Base-by-base conservation (phyloP, 1,284 basidiomycete species). In the Tylopilus sp. region DNA sequence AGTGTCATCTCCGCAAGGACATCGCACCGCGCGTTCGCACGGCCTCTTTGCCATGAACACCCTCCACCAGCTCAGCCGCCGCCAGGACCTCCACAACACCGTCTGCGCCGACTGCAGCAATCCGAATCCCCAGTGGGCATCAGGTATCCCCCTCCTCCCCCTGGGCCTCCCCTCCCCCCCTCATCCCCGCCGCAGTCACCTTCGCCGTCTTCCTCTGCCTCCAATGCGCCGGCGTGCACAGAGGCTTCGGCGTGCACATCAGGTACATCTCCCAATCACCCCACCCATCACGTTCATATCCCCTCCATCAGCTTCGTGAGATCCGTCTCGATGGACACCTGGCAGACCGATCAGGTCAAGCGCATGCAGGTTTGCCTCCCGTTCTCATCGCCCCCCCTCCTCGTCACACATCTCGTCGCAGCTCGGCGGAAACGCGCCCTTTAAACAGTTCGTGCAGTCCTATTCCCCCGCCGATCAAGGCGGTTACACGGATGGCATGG, bases 301-400 rank as follows among this genome's bases (percentile, higher is more conserved):
- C 47, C 51, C 29, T 50, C 53, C 66, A 50, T 46, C 72, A 94
- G 91, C 67, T 95, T 95, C 73, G 91, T 96, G 50, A 82, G 93
- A 65, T 94, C 90, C 44, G 84, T 93, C 62, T 94, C 93, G 52
- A 97, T 97, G 94, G 94, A 96, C 74, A 89, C 92, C 63, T 97
- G 94, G 94, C 89, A 92, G 54, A 83, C 87, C 36, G 91, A 94
- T 50, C 94, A 98, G 71, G 77, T 96, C 61, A 86, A 77, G 65
- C 85, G 93, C 60, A 96, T 98, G 92, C 85, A 90, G 83, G 90
- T 92, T 41, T 47, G 77, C 58, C 9, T 49, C 44, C 52, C 47
- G 17, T 36, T 48, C 53, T 32, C 44, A 61, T 39, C n/a, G n/a
- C 40, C 49, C 44, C 43, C 24, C 35, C 50, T 39, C 40, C 20